Evolutionary conservation across 2,329 filamentous ascomycete species (phyloP), one percentile per base, ranked within the genome.

Genomic region (Ascochyta clinopodiicola): DNA sequence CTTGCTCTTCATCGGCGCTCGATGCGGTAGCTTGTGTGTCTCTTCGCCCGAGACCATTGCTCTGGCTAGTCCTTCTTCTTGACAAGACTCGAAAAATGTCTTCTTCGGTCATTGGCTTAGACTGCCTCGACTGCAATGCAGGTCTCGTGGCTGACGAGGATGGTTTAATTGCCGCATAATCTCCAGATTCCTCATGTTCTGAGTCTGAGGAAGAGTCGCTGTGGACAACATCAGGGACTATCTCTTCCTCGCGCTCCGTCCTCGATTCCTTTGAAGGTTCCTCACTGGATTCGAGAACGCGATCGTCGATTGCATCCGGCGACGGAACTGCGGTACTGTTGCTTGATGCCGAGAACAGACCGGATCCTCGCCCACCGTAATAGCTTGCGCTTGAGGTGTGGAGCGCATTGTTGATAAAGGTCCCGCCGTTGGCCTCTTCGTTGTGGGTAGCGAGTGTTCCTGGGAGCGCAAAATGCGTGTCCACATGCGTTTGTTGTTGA

Each of bases 41-140:
- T 9, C 55, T 61, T 2, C 67, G 62, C n/a, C 61, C 61, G 22
- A 74, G 49, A 3, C 40, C 58, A 44, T 59, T 62, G 29, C 49
- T 61, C 27, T 63, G 58, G 6, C 66, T 72, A 0, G 81, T 82
- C n/a, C 79, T 79, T 6, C 82, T 79, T 12, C 78, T 76, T 0
- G 83, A 84, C 0, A 86, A 61, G 0, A 71, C 77, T 1, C 76
- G 74, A 56, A 85, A 81, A 0, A 86, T 59, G 19, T 85, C 82
- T 22, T 85, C 81, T 64, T 86, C 82, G 2, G 75, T 80, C 61
- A 77, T 71, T 4, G 66, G 66, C 38, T 64, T 67, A 4, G 72
- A 73, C 2, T 60, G 53, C 12, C 44, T 57, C 5, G 52, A 55
- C 27, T 67, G 50, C 10, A 73, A 42, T 7, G 49, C 35, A 2